Conservation (phyloP, 345 rosid species). For the Excoecaria cochinchinensis region DNA sequence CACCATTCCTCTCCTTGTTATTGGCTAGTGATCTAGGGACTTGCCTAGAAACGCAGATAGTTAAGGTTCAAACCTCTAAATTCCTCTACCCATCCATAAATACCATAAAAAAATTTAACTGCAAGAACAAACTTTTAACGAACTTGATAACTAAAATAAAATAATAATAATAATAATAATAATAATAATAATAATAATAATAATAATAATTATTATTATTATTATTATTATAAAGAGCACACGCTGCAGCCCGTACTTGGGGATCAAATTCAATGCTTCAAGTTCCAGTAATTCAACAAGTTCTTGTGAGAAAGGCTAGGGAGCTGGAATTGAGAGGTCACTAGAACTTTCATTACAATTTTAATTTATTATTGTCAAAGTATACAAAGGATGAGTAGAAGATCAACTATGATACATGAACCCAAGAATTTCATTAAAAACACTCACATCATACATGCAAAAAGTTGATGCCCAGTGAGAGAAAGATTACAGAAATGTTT, state of each 20-base stretch:
- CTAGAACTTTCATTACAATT: background rate
- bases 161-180: too few relatives aligned
- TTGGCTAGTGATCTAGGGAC: background rate
- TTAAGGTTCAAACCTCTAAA: background rate
- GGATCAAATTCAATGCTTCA: background rate
- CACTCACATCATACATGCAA: background rate
- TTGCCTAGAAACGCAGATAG: background rate
- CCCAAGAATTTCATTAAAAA: conserved; percentile 3
- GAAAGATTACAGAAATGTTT: background rate
- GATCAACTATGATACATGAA: background rate
- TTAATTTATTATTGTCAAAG: background rate
- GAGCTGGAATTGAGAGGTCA: background rate
- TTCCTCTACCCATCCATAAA: background rate
- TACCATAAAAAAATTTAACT: background rate
- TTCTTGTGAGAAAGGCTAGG: background rate
- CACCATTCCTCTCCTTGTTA: background rate
- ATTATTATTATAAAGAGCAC: too few relatives aligned
- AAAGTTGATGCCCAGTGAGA: background rate
- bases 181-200: too few relatives aligned
- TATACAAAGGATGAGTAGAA: background rate
- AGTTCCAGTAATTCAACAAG: background rate
- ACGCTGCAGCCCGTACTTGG: background rate
- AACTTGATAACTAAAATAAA: background rate
- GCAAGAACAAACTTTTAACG: background rate
- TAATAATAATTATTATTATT: too few relatives aligned